Percentiles rank a stretch among this genome's conserved stretches.
Conservation (phyloP, 805 yeast species). For the Komagataella phaffii region DNA sequence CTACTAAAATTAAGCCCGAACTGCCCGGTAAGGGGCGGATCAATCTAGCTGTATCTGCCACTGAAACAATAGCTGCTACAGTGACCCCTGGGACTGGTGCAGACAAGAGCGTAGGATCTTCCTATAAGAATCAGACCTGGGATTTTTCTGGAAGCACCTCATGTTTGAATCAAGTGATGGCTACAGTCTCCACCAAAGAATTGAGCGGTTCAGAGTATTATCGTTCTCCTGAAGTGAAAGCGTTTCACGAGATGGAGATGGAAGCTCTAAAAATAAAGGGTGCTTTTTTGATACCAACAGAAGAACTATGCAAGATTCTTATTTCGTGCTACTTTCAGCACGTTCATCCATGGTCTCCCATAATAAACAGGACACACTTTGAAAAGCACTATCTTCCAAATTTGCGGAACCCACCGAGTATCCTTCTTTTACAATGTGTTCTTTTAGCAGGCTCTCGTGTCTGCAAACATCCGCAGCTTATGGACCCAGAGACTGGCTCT, state of each 20-base stretch:
- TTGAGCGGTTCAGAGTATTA: neutral
- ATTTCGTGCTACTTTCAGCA: conserved; percentile 48
- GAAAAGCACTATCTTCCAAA: conserved; percentile 38
- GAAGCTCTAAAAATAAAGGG: conserved; percentile 53
- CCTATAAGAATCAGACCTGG: neutral
- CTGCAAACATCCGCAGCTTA: conserved; percentile 35
- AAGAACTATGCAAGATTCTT: conserved; percentile 43
- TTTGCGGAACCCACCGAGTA: conserved; percentile 42
- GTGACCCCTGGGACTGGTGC: conserved; percentile 5
- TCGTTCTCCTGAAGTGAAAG: conserved; percentile 4
- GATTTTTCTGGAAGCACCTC: neutral
- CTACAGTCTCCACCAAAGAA: neutral
- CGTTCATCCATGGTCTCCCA: conserved; percentile 59
- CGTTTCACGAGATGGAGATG: conserved; percentile 30
- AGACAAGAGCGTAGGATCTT: neutral
- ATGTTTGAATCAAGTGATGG: neutral
- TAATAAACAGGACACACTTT: conserved; percentile 49
- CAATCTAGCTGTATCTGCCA: neutral
- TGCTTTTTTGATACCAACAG: conserved; percentile 56
- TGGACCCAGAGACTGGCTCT: conserved; percentile 23
- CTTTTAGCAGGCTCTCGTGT: conserved; percentile 57
- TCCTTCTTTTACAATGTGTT: conserved; percentile 51
- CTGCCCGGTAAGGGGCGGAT: neutral
- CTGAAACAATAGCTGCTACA: conserved; percentile 3
- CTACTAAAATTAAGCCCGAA: conserved; percentile 1